Evolutionary conservation across 441 rosid species (phyloP), one percentile per base, ranked within the genome.

Genomic region (Macaranga tanarius): DNA sequence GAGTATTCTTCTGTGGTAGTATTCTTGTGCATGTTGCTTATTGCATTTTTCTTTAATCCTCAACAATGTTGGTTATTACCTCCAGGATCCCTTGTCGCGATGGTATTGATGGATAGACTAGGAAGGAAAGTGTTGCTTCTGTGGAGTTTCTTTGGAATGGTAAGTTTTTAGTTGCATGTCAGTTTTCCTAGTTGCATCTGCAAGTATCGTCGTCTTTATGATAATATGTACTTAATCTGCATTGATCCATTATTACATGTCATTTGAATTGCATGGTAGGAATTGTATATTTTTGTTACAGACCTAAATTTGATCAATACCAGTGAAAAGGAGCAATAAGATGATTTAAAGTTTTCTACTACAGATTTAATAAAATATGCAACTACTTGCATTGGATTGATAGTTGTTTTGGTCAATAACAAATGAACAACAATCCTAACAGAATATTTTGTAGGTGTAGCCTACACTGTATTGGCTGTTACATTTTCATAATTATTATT

Each of bases 61-160:
- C 71, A 80, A 23, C 74, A 48, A 40, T 19, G 17, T 12, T 44
- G 51, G 72, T 61, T 65, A 5, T 79, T 67, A 56, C 77, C 59
- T 65, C 44, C 83, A 95, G 99, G 98, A 75, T 95, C 99, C 69
- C 6, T 90, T 67, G 16, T 80, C 34, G 98, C 98, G 9, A 95
- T 91, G 97, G 59, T 80, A 76, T 82, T 92, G 84, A 95, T 95
- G 99, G 99, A 95, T 83, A 95, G 81, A 82, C 78, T 92, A 57
- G 99, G 98, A 83, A 90, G 99, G 88, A 91, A 83, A 77, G 81
- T 84, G 76, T 92, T 95, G 60, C 98, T 95, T 31, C 86, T 90
- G 9, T 82, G 95, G 92, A 95, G 99, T 82, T 95, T 95, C 80
- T 68, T 85, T 56, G 96, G 98, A 87, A 92, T 95, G 97, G 99